Conservation (phyloP, 2,329 filamentous ascomycete genomes). For the Lecanicillium sp. region DNA sequence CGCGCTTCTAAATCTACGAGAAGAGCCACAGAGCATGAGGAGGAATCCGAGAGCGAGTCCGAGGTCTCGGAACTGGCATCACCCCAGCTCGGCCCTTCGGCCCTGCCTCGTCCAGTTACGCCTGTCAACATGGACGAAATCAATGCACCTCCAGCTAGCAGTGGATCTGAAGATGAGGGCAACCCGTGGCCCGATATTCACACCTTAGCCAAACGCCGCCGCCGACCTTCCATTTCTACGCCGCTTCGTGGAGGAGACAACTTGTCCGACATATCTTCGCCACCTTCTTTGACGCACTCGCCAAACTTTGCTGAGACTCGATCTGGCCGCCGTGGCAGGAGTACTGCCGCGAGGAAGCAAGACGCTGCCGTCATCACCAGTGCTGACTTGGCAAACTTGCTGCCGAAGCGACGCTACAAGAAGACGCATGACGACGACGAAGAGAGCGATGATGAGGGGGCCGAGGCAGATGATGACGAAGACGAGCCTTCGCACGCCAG, state of each 20-base stretch:
- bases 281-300: conserved; percentile 59
- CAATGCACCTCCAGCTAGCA: conserved; percentile 49
- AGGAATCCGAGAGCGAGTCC: conserved; percentile 24
- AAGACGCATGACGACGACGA: conserved; percentile 30
- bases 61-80: conserved; percentile 30
- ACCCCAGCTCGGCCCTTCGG: conserved; percentile 21
- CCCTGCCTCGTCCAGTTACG: conserved; percentile 24
- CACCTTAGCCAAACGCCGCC: conserved; percentile 38
- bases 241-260: conserved; percentile 21
- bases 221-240: conserved; percentile 28
- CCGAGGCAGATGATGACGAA: conserved; percentile 39
- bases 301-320: conserved; percentile 40
- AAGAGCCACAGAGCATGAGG: conserved; percentile 15
- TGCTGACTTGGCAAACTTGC: conserved; percentile 43
- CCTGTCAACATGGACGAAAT: conserved; percentile 40
- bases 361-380: conserved; percentile 41
- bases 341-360: conserved; percentile 19
- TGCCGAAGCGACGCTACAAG: conserved; percentile 44
- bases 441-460: conserved; percentile 37
- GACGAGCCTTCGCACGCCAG: conserved; percentile 43
- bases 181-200: conserved; percentile 46
- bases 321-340: conserved; percentile 20
- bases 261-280: conserved; percentile 52
- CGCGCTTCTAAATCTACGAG: conserved; percentile 28
- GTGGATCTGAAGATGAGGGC: conserved; percentile 36